Evolutionary conservation across 805 yeast species (phyloP).

Genomic region (Metschnikowia hibisci): DNA sequence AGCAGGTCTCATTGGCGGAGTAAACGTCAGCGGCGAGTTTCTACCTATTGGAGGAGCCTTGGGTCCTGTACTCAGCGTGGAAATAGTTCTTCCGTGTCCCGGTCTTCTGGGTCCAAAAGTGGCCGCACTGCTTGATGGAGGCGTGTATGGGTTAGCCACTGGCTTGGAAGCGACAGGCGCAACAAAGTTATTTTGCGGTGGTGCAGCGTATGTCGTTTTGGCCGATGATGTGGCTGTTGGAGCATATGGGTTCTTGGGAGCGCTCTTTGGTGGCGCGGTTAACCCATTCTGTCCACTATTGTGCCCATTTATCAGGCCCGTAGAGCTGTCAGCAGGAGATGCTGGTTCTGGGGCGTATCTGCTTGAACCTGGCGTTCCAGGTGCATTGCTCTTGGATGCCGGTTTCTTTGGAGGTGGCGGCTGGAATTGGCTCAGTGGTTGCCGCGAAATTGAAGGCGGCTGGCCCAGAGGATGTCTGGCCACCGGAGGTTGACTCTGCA

Average conservation of each 20-base stretch:
- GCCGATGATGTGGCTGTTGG: conserved; percentile 19
- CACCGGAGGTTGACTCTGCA: conserved; percentile 1
- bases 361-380: conserved; percentile 10
- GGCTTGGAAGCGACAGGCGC: conserved; percentile 14
- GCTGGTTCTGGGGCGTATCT: conserved; percentile 21
- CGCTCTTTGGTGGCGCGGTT: conserved; percentile 2
- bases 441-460: conserved; percentile 4
- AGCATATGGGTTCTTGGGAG: conserved; percentile 26
- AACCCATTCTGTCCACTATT: conserved; percentile 22
- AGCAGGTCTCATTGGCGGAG: conserved; percentile 7
- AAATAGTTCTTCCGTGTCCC: neutral
- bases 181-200: conserved; percentile 20
- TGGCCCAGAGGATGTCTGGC: conserved; percentile 5
- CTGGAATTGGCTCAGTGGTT: conserved; percentile 6
- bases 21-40: conserved; percentile 6
- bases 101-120: neutral
- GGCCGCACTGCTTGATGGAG: conserved; percentile 1
- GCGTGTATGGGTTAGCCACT: conserved; percentile 15
- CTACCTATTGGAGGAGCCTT: conserved; percentile 5
- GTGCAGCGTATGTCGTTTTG: conserved; percentile 33
- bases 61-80: neutral
- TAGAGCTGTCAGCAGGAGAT: conserved; percentile 28
- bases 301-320: conserved; percentile 13
- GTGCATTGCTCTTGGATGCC: conserved; percentile 6
- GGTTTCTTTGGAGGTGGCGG: conserved; percentile 15